These are phyloP conservation scores for Pseudogymnoascus sp. DNA, from an alignment of 2,329 filamentous ascomycete genomes.

Conservation along the genomic window DNA sequence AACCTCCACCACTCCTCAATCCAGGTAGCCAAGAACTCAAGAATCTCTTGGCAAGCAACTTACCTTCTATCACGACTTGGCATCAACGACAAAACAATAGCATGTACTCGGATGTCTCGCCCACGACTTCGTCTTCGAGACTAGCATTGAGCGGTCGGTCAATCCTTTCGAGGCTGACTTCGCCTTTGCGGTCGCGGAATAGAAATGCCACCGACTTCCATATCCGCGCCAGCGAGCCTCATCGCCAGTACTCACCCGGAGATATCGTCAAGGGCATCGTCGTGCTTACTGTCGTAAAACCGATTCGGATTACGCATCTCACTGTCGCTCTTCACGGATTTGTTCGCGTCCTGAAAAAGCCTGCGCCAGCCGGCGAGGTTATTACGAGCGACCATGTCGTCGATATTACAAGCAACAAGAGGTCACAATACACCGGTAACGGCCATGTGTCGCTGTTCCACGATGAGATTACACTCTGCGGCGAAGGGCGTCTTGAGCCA, in stretches of 20 bases:
- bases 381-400: conserved; percentile 30
- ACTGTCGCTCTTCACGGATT: conserved; percentile 72
- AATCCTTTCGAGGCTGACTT: conserved; percentile 37
- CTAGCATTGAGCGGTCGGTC: conserved; percentile 23
- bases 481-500: conserved; percentile 66
- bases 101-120: conserved; percentile 29
- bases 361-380: conserved; percentile 47
- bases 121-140: conserved; percentile 19
- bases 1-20: conserved; percentile 11
- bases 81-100: conserved; percentile 23
- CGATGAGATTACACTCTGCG: conserved; percentile 73
- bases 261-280: conserved; percentile 67
- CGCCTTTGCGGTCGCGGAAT: conserved; percentile 37
- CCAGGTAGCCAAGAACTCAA: conserved; percentile 10
- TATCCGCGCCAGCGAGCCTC: conserved; percentile 68
- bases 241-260: conserved; percentile 68
- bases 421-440: conserved; percentile 59
- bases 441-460: conserved; percentile 76
- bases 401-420: conserved; percentile 34
- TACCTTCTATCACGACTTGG: conserved; percentile 20
- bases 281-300: conserved; percentile 64
- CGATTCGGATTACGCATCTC: conserved; percentile 70
- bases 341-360: conserved; percentile 67
- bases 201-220: conserved; percentile 72
- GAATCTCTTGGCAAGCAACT: conserved; percentile 12